Percentiles rank a stretch among this genome's conserved stretches.
Conservation (phyloP, 352 stramenopile genomes). For the Pythium dissimile region DNA sequence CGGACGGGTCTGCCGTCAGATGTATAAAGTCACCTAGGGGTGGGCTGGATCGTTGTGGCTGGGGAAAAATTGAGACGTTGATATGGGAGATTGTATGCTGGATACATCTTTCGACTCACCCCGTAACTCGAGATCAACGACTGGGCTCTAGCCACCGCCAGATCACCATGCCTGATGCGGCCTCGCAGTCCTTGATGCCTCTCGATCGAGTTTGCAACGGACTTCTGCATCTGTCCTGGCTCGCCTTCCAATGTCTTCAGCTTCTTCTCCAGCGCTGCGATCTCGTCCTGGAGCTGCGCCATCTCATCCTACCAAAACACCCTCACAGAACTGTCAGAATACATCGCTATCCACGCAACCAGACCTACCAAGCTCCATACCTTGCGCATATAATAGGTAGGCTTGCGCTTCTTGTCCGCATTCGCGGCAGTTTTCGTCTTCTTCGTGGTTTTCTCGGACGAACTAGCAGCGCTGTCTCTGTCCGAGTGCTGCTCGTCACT, state of each 20-base stretch:
- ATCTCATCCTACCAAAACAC: background rate
- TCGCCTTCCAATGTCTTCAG: background rate
- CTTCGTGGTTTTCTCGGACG: background rate
- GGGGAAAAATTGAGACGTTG: background rate
- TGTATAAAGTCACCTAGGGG: constrained; percentile 11
- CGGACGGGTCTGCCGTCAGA: background rate
- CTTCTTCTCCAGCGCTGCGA: background rate
- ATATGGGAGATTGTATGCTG: background rate
- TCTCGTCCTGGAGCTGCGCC: constrained; percentile 5
- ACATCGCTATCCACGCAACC: background rate
- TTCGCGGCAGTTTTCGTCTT: background rate
- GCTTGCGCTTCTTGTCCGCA: constrained; percentile 22
- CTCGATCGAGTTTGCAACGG: background rate
- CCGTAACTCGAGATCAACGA: constrained; percentile 6
- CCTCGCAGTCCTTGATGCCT: background rate
- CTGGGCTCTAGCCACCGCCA: constrained; percentile 5
- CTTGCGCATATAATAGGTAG: constrained; percentile 24
- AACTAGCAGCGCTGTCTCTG: background rate
- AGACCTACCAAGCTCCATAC: background rate
- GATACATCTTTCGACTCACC: background rate
- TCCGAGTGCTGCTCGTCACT: constrained; percentile 4
- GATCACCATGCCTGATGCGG: background rate
- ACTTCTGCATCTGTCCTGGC: background rate
- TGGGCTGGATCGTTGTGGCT: background rate
- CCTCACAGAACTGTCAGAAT: background rate